A percentile compares a stretch with the other conserved stretches of the same genome.
Evolutionary conservation across 306 rosid species (phyloP).

Genomic region (Acmispon strigosus): DNA sequence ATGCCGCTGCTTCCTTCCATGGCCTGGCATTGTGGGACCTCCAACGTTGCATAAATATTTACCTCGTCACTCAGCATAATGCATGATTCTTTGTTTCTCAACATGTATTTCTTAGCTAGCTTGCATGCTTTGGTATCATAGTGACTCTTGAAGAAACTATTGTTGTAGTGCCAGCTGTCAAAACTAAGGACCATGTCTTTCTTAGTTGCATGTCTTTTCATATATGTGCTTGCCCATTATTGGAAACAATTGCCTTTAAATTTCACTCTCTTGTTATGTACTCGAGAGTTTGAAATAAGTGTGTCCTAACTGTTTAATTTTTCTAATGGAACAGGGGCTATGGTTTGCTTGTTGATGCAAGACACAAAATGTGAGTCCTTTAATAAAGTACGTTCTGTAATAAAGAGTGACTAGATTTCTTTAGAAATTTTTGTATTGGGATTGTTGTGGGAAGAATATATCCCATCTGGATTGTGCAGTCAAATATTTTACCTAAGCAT

Average conservation of each 20-base stretch:
- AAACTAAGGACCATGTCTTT: background rate
- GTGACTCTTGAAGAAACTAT: background rate
- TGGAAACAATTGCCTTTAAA: background rate
- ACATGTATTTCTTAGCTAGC: background rate
- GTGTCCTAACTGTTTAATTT: conserved; percentile 7
- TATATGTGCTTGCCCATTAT: background rate
- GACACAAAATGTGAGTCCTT: conserved; percentile 4
- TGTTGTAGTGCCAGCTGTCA: background rate
- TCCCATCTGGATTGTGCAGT: conserved; percentile 3
- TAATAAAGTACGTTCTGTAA: conserved; percentile 16
- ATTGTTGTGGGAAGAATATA: background rate
- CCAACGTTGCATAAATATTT: too few species aligned
- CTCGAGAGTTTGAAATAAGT: background rate
- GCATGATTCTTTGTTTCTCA: background rate
- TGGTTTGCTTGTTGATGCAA: conserved; percentile 17
- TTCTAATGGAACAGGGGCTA: conserved; percentile 16
- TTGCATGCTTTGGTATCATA: background rate
- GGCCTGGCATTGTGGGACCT: too few species aligned
- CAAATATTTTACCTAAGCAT: background rate
- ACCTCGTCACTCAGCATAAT: too few species aligned
- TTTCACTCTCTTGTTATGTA: background rate
- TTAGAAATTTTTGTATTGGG: background rate
- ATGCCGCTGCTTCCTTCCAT: too few species aligned
- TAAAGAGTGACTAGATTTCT: conserved; percentile 6
- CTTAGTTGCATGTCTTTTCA: background rate